These are phyloP conservation scores for Macadamia integrifolia DNA, from an alignment of 164 flowering plant genomes.

Conservation along the genomic window DNA sequence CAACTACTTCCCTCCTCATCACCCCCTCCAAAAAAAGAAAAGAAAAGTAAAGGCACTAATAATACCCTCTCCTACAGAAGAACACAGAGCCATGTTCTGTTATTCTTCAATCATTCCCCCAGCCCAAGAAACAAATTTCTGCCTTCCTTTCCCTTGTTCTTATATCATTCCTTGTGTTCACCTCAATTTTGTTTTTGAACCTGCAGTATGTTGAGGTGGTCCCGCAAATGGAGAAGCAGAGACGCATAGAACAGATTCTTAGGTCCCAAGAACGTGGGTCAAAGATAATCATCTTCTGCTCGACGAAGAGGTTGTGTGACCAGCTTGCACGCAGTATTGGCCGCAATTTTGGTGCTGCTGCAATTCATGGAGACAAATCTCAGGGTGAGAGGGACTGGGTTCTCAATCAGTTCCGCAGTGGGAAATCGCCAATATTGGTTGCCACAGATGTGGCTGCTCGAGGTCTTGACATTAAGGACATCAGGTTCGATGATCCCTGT, in stretches of 20 bases:
- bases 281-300: background rate
- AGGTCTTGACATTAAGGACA: constrained; percentile 88
- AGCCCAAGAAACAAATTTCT: too few species aligned
- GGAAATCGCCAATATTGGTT: constrained; percentile 73
- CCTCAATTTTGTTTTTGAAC: background rate
- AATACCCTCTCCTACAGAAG: too few species aligned
- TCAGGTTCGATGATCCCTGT: constrained; percentile 41
- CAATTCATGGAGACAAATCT: constrained; percentile 90
- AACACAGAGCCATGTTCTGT: too few species aligned
- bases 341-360: constrained; percentile 80
- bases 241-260: constrained; percentile 7
- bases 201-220: constrained; percentile 32
- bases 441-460: constrained; percentile 98
- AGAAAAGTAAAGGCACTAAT: too few species aligned
- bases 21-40: background rate
- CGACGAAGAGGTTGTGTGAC: background rate
- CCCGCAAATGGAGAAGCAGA: constrained; percentile 5
- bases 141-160: too few species aligned
- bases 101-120: too few species aligned
- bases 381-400: constrained; percentile 94
- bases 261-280: constrained; percentile 6
- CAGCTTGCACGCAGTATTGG: constrained; percentile 52
- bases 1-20: too few species aligned
- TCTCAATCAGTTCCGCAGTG: constrained; percentile 73
- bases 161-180: too few species aligned